Percentiles rank a stretch among this genome's conserved stretches.
These are phyloP conservation scores for Yarrowia sp. DNA, from an alignment of 805 yeast species.

Conservation along the genomic window DNA sequence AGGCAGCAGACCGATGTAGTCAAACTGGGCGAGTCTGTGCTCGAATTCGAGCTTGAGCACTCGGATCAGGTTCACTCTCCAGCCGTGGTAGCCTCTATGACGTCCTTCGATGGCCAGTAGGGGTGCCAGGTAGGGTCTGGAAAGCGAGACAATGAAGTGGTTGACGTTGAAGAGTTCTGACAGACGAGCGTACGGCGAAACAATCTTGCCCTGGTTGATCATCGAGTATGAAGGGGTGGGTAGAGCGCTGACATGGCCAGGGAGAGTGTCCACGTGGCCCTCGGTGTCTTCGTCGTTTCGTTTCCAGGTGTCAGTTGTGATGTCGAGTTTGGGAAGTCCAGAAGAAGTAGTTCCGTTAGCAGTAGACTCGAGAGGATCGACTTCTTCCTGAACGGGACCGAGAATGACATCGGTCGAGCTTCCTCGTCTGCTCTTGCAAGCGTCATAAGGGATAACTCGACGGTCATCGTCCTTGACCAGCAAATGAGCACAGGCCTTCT, in stretches of 20 bases:
- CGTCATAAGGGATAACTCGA: slow-evolving; percentile 49
- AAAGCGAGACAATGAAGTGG: slow-evolving; percentile 87
- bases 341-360: neutral
- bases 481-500: slow-evolving; percentile 54
- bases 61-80: slow-evolving; percentile 57
- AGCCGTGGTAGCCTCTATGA: slow-evolving; percentile 57
- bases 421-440: slow-evolving; percentile 43
- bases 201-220: slow-evolving; percentile 53
- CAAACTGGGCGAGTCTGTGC: slow-evolving; percentile 81
- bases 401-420: slow-evolving; percentile 43
- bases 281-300: slow-evolving; percentile 3
- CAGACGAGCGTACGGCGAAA: slow-evolving; percentile 82
- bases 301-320: slow-evolving; percentile 1
- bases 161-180: slow-evolving; percentile 95
- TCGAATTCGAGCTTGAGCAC: slow-evolving; percentile 78
- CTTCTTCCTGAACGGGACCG: slow-evolving; percentile 19
- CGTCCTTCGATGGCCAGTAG: slow-evolving; percentile 81
- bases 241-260: neutral
- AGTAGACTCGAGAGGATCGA: neutral
- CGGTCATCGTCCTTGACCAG: slow-evolving; percentile 64
- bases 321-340: neutral
- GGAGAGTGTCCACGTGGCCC: slow-evolving; percentile 8
- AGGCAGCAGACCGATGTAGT: slow-evolving; percentile 76
- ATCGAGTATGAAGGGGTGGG: slow-evolving; percentile 53
- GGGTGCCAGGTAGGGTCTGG: slow-evolving; percentile 94